Conservation (phyloP, 331 rosid species). For the Prunus yedoensis region DNA sequence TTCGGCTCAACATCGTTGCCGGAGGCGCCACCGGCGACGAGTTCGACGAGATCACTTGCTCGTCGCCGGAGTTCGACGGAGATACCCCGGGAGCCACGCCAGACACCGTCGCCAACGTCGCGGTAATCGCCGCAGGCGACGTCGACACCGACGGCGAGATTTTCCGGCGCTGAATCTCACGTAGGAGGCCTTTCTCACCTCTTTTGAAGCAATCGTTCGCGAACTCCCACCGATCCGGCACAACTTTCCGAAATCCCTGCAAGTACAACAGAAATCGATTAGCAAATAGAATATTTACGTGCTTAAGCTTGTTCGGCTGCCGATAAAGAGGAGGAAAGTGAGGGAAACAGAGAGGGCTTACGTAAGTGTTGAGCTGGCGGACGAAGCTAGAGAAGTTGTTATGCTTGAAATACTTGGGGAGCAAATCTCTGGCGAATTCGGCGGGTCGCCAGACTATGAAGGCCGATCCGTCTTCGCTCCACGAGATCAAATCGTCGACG, state of each 20-base stretch:
- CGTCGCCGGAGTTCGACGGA: constrained; percentile 83
- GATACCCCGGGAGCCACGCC: constrained; percentile 37
- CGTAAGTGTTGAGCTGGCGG: constrained; percentile 96
- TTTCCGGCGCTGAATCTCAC: constrained; percentile 88
- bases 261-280: background rate
- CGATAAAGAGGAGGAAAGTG: background rate
- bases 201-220: constrained; percentile 72
- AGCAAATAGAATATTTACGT: background rate
- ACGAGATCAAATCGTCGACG: constrained; percentile 73
- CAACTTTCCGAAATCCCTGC: constrained; percentile 96
- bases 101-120: constrained; percentile 37
- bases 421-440: constrained; percentile 96
- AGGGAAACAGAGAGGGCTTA: constrained; percentile 20
- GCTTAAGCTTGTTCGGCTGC: background rate
- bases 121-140: background rate
- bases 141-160: constrained; percentile 28
- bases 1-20: constrained; percentile 30
- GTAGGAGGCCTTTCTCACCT: constrained; percentile 78
- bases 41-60: constrained; percentile 83
- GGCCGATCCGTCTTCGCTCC: constrained; percentile 84
- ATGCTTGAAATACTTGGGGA: constrained; percentile 85
- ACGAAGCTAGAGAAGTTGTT: constrained; percentile 96
- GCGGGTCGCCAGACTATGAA: constrained; percentile 95
- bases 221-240: constrained; percentile 99
- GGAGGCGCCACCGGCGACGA: constrained; percentile 57